Evolutionary conservation across 2,329 filamentous ascomycete species (phyloP).

Genomic region (Alternaria sp.): DNA sequence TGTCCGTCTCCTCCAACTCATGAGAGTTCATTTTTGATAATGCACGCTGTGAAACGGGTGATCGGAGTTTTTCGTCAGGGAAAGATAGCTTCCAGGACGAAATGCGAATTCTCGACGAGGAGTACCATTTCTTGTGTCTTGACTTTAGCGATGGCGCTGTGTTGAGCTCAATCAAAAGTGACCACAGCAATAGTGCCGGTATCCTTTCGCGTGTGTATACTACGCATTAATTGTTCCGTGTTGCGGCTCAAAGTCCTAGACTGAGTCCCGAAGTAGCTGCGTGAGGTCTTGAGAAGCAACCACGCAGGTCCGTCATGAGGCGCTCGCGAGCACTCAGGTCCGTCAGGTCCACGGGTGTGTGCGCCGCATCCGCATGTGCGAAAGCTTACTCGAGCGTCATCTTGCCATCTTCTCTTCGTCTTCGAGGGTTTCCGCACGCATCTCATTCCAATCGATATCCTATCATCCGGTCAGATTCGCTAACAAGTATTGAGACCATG

Average conservation of each 20-base stretch:
- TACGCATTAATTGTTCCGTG: background rate
- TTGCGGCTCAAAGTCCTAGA: background rate
- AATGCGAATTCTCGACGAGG: background rate
- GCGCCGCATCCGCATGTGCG: background rate
- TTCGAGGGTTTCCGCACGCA: background rate
- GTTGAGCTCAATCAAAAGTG: background rate
- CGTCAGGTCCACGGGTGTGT: background rate
- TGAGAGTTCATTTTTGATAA: background rate
- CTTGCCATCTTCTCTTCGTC: accelerated
- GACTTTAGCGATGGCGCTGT: background rate
- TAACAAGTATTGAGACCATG: background rate
- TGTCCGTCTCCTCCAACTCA: background rate
- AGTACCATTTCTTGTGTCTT: background rate
- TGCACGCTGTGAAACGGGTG: background rate
- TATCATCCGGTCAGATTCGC: background rate
- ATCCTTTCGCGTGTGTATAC: background rate
- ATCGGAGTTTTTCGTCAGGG: background rate
- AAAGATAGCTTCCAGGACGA: background rate
- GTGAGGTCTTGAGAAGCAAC: background rate
- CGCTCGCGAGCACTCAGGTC: background rate
- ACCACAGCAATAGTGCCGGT: background rate
- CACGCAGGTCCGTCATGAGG: background rate
- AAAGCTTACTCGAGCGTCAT: background rate
- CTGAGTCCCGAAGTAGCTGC: background rate
- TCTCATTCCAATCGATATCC: background rate